phyloP scores from a whole-genome alignment of 139 green algal species.

The Volvox africanus region DNA sequence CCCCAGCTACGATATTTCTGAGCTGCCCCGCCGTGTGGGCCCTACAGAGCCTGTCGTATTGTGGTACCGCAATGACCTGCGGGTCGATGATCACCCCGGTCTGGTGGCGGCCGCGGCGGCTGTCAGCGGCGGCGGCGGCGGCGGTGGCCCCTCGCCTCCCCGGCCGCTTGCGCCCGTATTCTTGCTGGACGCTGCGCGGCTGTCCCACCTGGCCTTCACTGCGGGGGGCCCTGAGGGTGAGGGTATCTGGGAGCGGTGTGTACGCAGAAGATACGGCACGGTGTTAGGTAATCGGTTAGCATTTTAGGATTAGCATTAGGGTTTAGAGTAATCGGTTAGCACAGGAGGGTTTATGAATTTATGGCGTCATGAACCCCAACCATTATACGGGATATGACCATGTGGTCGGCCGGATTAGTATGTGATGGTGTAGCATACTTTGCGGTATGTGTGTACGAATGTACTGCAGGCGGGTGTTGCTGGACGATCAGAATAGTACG shows the following conservation, averaged over 20 bases:
- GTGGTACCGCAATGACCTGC: conserved; percentile 87
- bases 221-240: conserved; percentile 60
- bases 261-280: too few relatives aligned
- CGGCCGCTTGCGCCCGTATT: conserved; percentile 70
- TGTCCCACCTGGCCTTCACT: conserved; percentile 50
- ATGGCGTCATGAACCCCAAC: too few relatives aligned
- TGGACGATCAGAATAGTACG: too few relatives aligned
- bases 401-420: too few relatives aligned
- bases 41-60: conserved; percentile 57
- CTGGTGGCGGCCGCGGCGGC: conserved; percentile 56
- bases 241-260: neutral
- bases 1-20: neutral
- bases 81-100: conserved; percentile 85
- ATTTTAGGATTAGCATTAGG: too few relatives aligned
- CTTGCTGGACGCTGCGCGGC: conserved; percentile 63
- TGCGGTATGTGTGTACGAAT: too few relatives aligned
- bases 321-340: neutral
- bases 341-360: neutral
- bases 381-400: too few relatives aligned
- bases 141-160: too few relatives aligned
- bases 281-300: neutral
- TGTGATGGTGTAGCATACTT: too few relatives aligned
- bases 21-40: neutral
- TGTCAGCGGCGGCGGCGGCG: neutral
- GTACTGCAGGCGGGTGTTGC: too few relatives aligned